Percentiles rank a stretch among this genome's conserved stretches.
These are phyloP conservation scores for Tetrastigma voinierianum DNA, from an alignment of 164 flowering plant genomes.

Conservation along the genomic window DNA sequence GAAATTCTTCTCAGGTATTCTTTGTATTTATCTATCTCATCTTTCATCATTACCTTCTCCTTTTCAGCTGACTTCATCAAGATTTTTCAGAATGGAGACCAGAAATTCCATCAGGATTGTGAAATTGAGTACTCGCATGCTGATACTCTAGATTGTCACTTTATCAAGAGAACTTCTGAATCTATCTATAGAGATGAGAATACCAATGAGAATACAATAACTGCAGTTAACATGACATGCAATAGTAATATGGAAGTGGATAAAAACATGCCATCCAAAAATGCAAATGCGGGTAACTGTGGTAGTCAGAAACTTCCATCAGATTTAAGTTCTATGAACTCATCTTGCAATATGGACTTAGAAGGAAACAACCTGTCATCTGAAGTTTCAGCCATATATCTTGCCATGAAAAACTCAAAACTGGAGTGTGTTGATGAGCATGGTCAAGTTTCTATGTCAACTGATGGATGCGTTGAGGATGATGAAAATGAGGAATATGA, in stretches of 20 bases:
- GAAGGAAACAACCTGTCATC: conserved; percentile 47
- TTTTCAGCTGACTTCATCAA: conserved; percentile 36
- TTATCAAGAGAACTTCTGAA: conserved; percentile 12
- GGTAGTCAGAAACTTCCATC: conserved; percentile 16
- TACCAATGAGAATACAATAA: conserved; percentile 4
- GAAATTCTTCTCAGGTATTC: neutral
- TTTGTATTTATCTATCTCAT: neutral
- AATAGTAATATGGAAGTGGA: conserved; percentile 29
- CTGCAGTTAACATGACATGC: conserved; percentile 10
- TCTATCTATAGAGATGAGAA: conserved; percentile 4
- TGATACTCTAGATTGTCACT: conserved; percentile 21
- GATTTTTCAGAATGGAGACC: conserved; percentile 32
- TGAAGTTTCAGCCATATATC: conserved; percentile 85
- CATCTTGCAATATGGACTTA: conserved; percentile 30
- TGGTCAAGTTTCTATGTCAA: conserved; percentile 53
- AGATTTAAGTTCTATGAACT: conserved; percentile 18
- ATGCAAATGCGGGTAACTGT: conserved; percentile 13
- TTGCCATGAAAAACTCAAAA: conserved; percentile 81
- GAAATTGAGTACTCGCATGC: conserved; percentile 21
- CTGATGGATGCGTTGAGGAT: conserved; percentile 51
- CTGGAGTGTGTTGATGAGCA: conserved; percentile 82
- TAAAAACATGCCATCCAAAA: conserved; percentile 16
- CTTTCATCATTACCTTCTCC: neutral
- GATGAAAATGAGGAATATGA: conserved; percentile 75
- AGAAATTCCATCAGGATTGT: conserved; percentile 20